Conservation (phyloP, 148 eudicot species). For the Heliamphora exappendiculata region DNA sequence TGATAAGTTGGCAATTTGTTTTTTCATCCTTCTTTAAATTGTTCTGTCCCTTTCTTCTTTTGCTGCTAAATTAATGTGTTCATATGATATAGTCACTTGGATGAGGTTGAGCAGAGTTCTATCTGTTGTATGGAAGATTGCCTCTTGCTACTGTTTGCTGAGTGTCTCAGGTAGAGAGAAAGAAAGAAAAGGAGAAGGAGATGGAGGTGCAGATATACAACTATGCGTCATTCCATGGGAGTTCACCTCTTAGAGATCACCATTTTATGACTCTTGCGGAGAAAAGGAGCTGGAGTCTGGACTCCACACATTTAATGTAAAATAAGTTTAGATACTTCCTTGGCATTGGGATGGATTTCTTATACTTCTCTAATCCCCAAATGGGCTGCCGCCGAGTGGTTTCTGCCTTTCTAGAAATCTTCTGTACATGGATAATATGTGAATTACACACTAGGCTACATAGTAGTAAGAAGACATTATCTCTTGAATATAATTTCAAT, state of each 20-base stretch:
- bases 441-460: background rate
- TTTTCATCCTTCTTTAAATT: background rate
- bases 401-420: background rate
- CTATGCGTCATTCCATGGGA: too few species aligned
- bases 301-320: background rate
- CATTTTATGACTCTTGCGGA: constrained; percentile 1
- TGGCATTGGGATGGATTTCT: background rate
- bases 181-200: background rate
- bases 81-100: background rate
- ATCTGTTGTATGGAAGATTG: background rate
- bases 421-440: background rate
- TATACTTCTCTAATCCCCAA: constrained; percentile 4
- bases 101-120: background rate
- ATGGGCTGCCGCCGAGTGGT: constrained; percentile 8
- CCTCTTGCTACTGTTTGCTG: background rate
- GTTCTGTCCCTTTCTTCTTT: background rate
- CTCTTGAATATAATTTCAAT: background rate
- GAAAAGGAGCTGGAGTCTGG: background rate
- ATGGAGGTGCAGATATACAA: background rate
- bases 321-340: background rate
- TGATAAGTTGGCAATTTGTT: background rate
- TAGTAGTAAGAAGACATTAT: background rate
- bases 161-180: background rate
- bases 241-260: constrained; percentile 3
- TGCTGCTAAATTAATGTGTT: too few species aligned